Conservation (phyloP, 2,329 filamentous ascomycete species). For the Epichloe hybrida region DNA sequence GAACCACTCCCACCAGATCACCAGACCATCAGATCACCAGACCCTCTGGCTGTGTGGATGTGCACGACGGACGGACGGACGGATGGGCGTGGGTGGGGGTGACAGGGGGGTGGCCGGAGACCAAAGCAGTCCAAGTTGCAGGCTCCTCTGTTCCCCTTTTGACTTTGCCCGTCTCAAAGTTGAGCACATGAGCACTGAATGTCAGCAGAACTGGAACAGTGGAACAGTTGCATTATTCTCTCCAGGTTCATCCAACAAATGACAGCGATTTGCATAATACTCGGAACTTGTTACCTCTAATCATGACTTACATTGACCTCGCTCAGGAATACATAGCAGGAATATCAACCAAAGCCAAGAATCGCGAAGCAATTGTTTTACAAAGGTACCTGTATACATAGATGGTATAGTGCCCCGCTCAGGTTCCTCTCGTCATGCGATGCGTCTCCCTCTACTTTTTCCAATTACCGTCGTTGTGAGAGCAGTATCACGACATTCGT, state of each 20-base stretch:
- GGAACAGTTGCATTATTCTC: not conserved
- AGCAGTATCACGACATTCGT: not conserved
- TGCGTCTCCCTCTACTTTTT: no score
- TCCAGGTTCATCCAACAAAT: no score
- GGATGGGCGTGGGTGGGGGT: not conserved
- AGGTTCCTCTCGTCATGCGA: no score
- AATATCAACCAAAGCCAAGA: not conserved
- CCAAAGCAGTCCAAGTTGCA: not conserved
- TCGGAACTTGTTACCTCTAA: no score
- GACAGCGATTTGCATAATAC: no score
- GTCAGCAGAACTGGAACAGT: not conserved
- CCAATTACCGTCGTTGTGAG: no score
- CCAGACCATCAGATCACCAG: no score
- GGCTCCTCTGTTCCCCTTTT: conserved; percentile 8
- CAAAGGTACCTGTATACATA: no score
- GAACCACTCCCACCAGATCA: no score
- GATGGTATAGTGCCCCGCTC: no score
- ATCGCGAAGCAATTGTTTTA: not conserved
- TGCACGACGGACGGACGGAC: not conserved
- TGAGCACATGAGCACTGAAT: conserved; percentile 31
- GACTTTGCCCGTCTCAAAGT: conserved; percentile 27
- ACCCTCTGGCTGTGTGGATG: no score
- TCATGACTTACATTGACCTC: no score
- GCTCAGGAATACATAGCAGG: not conserved
- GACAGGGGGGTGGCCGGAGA: not conserved